Percentiles rank a stretch among this genome's conserved stretches.
Conservation (phyloP, 1,284 basidiomycete genomes). For the Cryptococcus sp. region DNA sequence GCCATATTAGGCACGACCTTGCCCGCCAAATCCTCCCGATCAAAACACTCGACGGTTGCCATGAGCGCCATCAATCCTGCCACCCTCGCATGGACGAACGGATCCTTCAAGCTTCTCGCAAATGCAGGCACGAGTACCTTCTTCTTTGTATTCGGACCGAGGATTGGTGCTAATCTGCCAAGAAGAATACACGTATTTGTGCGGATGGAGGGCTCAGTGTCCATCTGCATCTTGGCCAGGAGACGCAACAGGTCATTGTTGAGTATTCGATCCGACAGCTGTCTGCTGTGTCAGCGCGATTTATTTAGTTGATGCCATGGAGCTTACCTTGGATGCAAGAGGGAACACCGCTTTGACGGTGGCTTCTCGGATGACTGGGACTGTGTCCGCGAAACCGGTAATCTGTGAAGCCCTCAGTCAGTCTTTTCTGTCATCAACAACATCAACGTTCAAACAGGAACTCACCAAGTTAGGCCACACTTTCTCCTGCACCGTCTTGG, state of each 20-base stretch:
- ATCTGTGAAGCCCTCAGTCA: constrained; percentile 53
- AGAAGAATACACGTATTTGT: constrained; percentile 98
- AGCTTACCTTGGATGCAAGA: constrained; percentile 74
- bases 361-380: constrained; percentile 89
- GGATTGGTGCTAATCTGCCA: constrained; percentile 80
- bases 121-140: constrained; percentile 97
- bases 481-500: constrained; percentile 78
- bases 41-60: constrained; percentile 90
- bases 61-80: constrained; percentile 95
- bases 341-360: constrained; percentile 86
- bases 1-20: constrained; percentile 86
- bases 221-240: constrained; percentile 89
- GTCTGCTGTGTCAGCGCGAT: background rate
- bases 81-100: constrained; percentile 89
- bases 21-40: constrained; percentile 80
- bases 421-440: background rate
- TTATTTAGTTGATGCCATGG: background rate
- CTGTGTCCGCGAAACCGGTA: constrained; percentile 93
- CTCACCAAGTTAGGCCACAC: constrained; percentile 89
- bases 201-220: constrained; percentile 89
- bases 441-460: constrained; percentile 5
- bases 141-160: constrained; percentile 84
- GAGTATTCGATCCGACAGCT: constrained; percentile 87
- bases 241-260: constrained; percentile 95
- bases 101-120: constrained; percentile 82